Conservation (phyloP, 352 stramenopile genomes). For the Globisporangium nunn region DNA sequence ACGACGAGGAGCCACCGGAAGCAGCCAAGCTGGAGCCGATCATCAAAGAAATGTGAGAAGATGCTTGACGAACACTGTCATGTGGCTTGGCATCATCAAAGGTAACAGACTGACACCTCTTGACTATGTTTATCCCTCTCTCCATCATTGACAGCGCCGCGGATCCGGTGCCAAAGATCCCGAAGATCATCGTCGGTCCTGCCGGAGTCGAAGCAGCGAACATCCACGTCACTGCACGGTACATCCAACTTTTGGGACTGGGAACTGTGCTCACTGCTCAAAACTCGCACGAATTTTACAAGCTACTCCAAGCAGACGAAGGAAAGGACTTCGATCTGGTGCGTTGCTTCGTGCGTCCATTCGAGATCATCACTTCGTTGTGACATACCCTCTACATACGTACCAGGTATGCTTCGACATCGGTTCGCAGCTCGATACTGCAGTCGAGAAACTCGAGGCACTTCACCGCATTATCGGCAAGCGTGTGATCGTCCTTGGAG, state of each 20-base stretch:
- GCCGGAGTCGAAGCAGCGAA: conserved; percentile 22
- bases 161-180: conserved; percentile 39
- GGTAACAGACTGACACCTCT: background rate
- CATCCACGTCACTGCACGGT: conserved; percentile 43
- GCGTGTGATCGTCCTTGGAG: conserved; percentile 52
- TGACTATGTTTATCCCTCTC: background rate
- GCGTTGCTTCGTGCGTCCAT: conserved; percentile 1
- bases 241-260: conserved; percentile 65
- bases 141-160: conserved; percentile 13
- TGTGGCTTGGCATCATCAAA: background rate
- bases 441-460: conserved; percentile 28
- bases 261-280: conserved; percentile 35
- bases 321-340: conserved; percentile 44
- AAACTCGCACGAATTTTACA: conserved; percentile 30
- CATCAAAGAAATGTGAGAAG: conserved; percentile 7
- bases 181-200: conserved; percentile 53
- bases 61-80: background rate
- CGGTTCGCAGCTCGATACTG: conserved; percentile 33
- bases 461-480: conserved; percentile 33
- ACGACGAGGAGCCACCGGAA: conserved; percentile 22
- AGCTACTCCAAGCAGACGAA: conserved; percentile 23
- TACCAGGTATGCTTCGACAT: conserved; percentile 61
- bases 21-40: background rate
- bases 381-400: background rate
- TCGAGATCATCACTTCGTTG: background rate